These are phyloP conservation scores for Phytophthora pistaciae DNA, from an alignment of 352 stramenopile species.

Conservation along the genomic window DNA sequence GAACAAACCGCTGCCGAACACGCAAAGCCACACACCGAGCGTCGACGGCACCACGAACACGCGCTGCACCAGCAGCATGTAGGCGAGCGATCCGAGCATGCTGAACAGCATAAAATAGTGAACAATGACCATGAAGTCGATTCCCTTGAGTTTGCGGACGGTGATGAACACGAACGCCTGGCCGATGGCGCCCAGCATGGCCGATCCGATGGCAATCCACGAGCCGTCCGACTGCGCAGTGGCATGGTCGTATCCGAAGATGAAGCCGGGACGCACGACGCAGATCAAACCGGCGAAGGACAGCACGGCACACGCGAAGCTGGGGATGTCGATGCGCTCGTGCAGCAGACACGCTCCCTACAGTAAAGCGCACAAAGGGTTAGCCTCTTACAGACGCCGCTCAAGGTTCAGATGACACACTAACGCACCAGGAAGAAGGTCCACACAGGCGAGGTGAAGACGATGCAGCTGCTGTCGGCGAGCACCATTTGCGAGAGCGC, in stretches of 20 bases:
- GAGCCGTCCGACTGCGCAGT: slow-evolving; percentile 53
- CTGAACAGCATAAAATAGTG: slow-evolving; percentile 87
- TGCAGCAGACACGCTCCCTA: slow-evolving; percentile 55
- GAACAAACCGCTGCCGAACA: slow-evolving; percentile 71
- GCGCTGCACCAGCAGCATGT: slow-evolving; percentile 64
- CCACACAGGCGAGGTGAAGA: slow-evolving; percentile 80
- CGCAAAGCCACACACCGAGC: slow-evolving; percentile 46
- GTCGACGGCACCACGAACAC: slow-evolving; percentile 59
- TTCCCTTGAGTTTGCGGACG: slow-evolving; percentile 67
- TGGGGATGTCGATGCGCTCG: slow-evolving; percentile 54
- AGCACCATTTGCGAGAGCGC: slow-evolving; percentile 84
- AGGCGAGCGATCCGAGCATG: slow-evolving; percentile 50
- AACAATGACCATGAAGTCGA: slow-evolving; percentile 71
- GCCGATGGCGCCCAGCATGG: slow-evolving; percentile 59
- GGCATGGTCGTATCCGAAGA: slow-evolving; percentile 61
- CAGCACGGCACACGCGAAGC: slow-evolving; percentile 50
- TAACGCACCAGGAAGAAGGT: slow-evolving; percentile 73
- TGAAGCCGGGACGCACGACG: slow-evolving; percentile 57
- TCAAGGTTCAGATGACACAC: not conserved
- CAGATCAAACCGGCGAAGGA: slow-evolving; percentile 61
- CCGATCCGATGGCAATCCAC: slow-evolving; percentile 60
- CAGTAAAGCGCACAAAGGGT: not conserved
- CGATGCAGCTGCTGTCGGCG: slow-evolving; percentile 72
- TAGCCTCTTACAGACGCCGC: not conserved
- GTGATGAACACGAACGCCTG: slow-evolving; percentile 80